These are phyloP conservation scores for Amauroascus niger DNA, from an alignment of 2,329 filamentous ascomycete genomes.

Conservation along the genomic window DNA sequence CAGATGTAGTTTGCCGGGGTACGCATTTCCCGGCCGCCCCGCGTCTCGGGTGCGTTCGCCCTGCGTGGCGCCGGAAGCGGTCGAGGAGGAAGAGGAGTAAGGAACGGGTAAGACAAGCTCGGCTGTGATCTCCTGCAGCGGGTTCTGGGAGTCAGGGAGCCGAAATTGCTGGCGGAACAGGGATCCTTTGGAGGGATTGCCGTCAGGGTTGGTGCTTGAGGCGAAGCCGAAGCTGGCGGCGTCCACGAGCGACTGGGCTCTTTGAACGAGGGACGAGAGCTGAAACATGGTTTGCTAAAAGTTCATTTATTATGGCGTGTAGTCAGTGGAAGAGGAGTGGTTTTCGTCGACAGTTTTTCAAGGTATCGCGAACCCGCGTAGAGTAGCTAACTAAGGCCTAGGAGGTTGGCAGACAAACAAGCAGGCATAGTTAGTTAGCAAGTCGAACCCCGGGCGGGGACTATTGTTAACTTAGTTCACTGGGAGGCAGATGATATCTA, in stretches of 20 bases:
- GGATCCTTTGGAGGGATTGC: conserved; percentile 77
- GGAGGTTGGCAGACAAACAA: neutral
- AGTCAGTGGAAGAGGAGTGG: neutral
- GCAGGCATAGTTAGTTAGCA: too few species aligned
- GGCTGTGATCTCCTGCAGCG: conserved; percentile 90
- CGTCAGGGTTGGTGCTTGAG: conserved; percentile 62
- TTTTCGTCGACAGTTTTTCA: neutral
- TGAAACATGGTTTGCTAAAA: conserved; percentile 45
- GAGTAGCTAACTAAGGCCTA: neutral
- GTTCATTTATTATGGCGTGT: neutral
- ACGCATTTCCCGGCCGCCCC: conserved; percentile 65
- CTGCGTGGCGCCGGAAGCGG: conserved; percentile 37
- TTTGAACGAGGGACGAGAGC: conserved; percentile 77
- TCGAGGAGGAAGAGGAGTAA: conserved; percentile 41
- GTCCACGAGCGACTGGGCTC: conserved; percentile 91
- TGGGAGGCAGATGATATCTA: neutral
- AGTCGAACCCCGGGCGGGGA: too few species aligned
- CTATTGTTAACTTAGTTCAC: too few species aligned
- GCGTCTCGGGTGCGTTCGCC: conserved; percentile 50
- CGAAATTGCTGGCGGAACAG: conserved; percentile 96
- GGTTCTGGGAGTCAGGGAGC: conserved; percentile 81
- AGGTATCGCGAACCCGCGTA: neutral
- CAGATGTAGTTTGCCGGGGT: conserved; percentile 83
- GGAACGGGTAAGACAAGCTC: conserved; percentile 79
- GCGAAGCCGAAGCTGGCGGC: conserved; percentile 69